A percentile compares a stretch with the other conserved stretches of the same genome.
Conservation (phyloP, 192 early-diverging fungal genomes). For the Thamnidium elegans region DNA sequence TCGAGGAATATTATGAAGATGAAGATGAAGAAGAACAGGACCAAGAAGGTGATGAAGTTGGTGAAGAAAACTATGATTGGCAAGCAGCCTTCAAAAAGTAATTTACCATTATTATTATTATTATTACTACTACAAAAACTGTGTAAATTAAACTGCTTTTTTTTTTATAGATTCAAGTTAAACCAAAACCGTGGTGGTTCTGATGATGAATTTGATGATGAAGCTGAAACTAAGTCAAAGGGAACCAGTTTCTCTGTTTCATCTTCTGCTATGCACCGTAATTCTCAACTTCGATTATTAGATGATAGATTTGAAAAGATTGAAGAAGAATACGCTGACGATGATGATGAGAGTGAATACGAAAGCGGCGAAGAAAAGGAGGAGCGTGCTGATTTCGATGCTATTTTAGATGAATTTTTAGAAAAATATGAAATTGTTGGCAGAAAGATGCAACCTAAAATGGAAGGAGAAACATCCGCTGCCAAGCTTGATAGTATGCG, state of each 20-base stretch:
- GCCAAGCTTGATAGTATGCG: conserved; percentile 64
- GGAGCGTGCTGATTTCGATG: conserved; percentile 68
- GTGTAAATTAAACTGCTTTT: background rate
- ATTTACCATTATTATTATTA: background rate
- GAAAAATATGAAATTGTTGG: conserved; percentile 75
- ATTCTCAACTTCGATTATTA: conserved; percentile 81
- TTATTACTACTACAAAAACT: background rate
- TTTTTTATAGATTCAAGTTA: conserved; percentile 39
- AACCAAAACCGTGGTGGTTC: conserved; percentile 31
- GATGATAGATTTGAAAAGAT: conserved; percentile 94
- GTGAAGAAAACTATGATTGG: conserved; percentile 37
- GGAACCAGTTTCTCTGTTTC: conserved; percentile 80
- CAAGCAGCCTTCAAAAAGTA: conserved; percentile 55
- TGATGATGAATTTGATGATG: conserved; percentile 46
- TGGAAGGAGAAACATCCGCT: conserved; percentile 61
- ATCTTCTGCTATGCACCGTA: conserved; percentile 91
- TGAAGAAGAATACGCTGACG: conserved; percentile 52
- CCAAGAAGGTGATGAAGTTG: conserved; percentile 45
- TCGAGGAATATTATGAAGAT: conserved; percentile 45
- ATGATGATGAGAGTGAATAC: conserved; percentile 53
- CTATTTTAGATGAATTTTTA: conserved; percentile 74
- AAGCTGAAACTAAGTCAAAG: conserved; percentile 46
- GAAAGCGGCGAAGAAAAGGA: conserved; percentile 49
- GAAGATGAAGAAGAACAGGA: conserved; percentile 46
- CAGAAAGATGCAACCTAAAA: conserved; percentile 58